A percentile compares a stretch with the other conserved stretches of the same genome.
Conservation (phyloP, 1,284 basidiomycete genomes). For the Naganishia sp. region DNA sequence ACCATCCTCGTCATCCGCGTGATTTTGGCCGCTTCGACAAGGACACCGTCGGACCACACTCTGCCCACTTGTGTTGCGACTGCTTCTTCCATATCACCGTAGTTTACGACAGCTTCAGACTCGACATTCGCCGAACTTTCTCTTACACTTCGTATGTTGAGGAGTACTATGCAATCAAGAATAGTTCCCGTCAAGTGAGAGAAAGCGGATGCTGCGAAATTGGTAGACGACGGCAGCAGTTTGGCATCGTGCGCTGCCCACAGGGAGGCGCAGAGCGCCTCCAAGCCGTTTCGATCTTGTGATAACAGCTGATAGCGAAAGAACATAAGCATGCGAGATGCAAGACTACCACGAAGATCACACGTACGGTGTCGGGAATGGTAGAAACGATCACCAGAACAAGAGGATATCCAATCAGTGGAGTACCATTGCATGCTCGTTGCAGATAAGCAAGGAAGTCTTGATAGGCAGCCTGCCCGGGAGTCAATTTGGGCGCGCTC, state of each 20-base stretch:
- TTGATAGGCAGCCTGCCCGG: constrained; percentile 26
- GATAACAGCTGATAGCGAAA: constrained; percentile 41
- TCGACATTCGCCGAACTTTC: constrained; percentile 41
- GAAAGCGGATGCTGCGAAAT: constrained; percentile 54
- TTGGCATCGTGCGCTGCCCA: constrained; percentile 73
- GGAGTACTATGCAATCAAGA: constrained; percentile 68
- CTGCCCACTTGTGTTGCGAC: constrained; percentile 36
- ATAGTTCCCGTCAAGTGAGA: constrained; percentile 67
- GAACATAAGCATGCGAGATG: neutral
- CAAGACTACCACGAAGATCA: neutral
- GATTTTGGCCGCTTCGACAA: constrained; percentile 38
- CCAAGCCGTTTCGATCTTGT: constrained; percentile 46
- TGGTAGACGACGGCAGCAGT: constrained; percentile 61
- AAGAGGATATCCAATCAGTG: constrained; percentile 71
- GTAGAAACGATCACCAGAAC: constrained; percentile 76
- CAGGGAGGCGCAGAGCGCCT: constrained; percentile 68
- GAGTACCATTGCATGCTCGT: constrained; percentile 72
- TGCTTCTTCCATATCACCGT: constrained; percentile 32
- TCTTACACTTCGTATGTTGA: constrained; percentile 51
- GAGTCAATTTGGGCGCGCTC: constrained; percentile 13
- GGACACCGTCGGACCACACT: constrained; percentile 43
- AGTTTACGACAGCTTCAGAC: constrained; percentile 29
- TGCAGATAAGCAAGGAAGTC: constrained; percentile 72
- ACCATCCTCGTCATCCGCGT: constrained; percentile 27
- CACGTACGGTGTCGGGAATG: constrained; percentile 64